Conservation (phyloP, 1,139 yeast genomes). For the Yamadazyma songkhlaensis region DNA sequence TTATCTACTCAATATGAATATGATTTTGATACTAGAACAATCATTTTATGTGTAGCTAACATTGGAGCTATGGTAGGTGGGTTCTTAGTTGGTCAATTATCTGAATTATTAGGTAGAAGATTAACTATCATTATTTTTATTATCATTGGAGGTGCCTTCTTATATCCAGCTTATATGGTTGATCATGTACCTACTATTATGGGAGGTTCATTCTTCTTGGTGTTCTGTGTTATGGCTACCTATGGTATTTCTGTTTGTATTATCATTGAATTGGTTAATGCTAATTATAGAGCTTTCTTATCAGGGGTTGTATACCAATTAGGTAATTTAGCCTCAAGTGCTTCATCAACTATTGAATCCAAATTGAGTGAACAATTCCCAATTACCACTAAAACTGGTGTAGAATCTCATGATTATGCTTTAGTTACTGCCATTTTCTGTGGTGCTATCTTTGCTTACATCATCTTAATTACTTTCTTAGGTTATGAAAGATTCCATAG, state of each 20-base stretch:
- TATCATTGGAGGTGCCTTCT: slow-evolving; percentile 30
- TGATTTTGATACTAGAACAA: slow-evolving; percentile 35
- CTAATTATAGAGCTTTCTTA: slow-evolving; percentile 33
- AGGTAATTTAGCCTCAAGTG: slow-evolving; percentile 38
- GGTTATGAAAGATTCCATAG: slow-evolving; percentile 35
- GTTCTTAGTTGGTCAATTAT: slow-evolving; percentile 40
- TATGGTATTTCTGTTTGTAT: slow-evolving; percentile 40
- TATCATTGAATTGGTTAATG: slow-evolving; percentile 34
- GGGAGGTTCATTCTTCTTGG: slow-evolving; percentile 26
- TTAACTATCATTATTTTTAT: slow-evolving; percentile 35
- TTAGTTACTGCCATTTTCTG: slow-evolving; percentile 39
- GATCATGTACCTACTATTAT: slow-evolving; percentile 24
- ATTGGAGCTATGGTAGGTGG: slow-evolving; percentile 54
- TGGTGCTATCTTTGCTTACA: slow-evolving; percentile 33
- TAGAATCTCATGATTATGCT: slow-evolving; percentile 29
- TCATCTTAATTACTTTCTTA: slow-evolving; percentile 23
- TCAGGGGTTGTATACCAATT: slow-evolving; percentile 39
- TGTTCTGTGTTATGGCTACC: slow-evolving; percentile 33
- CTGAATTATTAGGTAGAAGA: slow-evolving; percentile 45
- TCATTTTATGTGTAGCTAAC: slow-evolving; percentile 45
- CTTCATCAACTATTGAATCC: slow-evolving; percentile 37
- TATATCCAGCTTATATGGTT: slow-evolving; percentile 32
- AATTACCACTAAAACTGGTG: slow-evolving; percentile 18
- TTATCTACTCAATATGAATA: slow-evolving; percentile 37
- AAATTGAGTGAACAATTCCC: slow-evolving; percentile 31